These are phyloP conservation scores for Pisolithus albus DNA, from an alignment of 768 basidiomycete genomes.

Conservation along the genomic window DNA sequence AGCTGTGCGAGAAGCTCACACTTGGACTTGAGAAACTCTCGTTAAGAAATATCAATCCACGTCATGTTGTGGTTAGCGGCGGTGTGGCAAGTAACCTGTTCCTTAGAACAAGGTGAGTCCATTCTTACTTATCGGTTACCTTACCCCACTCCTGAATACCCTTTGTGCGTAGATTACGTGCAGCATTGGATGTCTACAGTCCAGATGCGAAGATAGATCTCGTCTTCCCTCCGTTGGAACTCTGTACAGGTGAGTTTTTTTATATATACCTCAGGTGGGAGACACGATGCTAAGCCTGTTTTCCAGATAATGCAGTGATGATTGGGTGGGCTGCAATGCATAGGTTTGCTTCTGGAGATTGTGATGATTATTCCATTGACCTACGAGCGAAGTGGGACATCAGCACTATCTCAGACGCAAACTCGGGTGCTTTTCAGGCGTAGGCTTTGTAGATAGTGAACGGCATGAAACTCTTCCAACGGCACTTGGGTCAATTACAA, in stretches of 20 bases:
- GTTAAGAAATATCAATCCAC: conserved; percentile 39
- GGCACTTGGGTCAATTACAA: no score
- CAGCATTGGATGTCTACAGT: conserved; percentile 21
- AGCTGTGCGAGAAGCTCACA: conserved; percentile 68
- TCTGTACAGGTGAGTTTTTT: conserved; percentile 70
- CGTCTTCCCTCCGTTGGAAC: conserved; percentile 65
- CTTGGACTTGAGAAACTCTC: conserved; percentile 33
- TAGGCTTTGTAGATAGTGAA: no score
- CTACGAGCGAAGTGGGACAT: conserved; percentile 74
- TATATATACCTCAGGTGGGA: not conserved
- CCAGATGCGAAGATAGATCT: conserved; percentile 35
- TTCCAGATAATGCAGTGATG: conserved; percentile 91
- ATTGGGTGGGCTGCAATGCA: conserved; percentile 89
- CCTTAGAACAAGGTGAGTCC: conserved; percentile 54
- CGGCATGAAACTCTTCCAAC: no score
- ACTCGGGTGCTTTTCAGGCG: not conserved
- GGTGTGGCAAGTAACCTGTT: conserved; percentile 87
- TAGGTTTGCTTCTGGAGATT: conserved; percentile 58
- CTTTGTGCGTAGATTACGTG: conserved; percentile 25
- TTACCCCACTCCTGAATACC: not conserved
- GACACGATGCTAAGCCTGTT: not conserved
- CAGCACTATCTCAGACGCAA: conserved; percentile 29
- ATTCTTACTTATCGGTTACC: not conserved
- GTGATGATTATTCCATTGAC: conserved; percentile 55
- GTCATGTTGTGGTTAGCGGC: conserved; percentile 75